Evolutionary conservation across 768 basidiomycete species (phyloP).

Genomic region (Lanmaoa pseudosensibilis): DNA sequence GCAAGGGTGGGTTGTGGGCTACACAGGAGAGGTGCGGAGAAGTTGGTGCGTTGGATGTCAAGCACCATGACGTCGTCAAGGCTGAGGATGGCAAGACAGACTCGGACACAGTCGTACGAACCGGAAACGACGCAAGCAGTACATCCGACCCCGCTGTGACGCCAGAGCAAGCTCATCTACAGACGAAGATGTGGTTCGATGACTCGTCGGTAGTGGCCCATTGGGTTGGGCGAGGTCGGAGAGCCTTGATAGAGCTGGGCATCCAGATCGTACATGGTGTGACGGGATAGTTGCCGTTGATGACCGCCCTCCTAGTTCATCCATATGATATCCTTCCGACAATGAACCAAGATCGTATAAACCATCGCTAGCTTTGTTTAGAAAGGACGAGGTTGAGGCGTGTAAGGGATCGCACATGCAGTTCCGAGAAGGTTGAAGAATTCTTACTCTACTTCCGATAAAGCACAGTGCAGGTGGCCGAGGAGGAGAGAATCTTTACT

Average conservation of each 20-base stretch:
- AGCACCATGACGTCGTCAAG: neutral
- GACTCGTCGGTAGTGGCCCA: slow-evolving; percentile 38
- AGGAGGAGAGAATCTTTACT: too few species aligned
- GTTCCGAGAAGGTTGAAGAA: neutral
- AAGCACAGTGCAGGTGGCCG: too few species aligned
- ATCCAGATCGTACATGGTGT: slow-evolving; percentile 50
- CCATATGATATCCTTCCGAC: neutral
- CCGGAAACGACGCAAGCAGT: slow-evolving; percentile 18
- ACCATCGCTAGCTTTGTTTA: neutral
- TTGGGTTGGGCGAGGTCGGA: slow-evolving; percentile 56
- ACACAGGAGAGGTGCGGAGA: slow-evolving; percentile 2
- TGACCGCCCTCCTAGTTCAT: neutral
- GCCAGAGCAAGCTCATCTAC: slow-evolving; percentile 4
- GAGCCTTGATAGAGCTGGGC: slow-evolving; percentile 47
- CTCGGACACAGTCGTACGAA: neutral
- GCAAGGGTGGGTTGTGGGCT: slow-evolving; percentile 48
- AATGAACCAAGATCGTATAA: neutral
- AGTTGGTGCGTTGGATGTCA: neutral
- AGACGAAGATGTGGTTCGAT: slow-evolving; percentile 52
- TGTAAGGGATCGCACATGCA: neutral
- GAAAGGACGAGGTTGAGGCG: neutral
- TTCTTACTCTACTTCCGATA: neutral
- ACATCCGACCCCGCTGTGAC: slow-evolving; percentile 5
- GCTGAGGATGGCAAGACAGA: neutral
- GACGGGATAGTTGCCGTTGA: slow-evolving; percentile 12